Base-by-base conservation (phyloP, 2,329 filamentous ascomycete species). In the Penicillium occitanis region DNA sequence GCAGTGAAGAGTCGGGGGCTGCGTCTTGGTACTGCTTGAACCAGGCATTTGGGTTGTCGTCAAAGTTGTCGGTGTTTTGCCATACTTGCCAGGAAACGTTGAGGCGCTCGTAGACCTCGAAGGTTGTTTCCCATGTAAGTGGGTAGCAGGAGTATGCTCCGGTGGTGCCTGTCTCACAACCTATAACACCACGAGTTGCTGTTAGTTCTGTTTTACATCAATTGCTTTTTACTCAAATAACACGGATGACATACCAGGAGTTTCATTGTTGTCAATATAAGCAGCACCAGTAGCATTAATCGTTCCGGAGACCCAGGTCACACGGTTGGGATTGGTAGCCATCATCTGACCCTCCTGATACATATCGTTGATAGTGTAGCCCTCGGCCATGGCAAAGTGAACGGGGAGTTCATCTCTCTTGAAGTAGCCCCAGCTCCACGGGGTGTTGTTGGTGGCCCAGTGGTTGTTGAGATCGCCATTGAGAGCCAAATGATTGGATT, bases 281-380 rank as follows among this genome's bases (percentile, higher is more conserved):
- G 78, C 77, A 55, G 82, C 82, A 11, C 82, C 83, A 25, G 65
- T 63, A 0, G 79, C 80, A 67, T 86, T 85, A 67, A 86, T 81
- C 3, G 79, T 82, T 28, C 84, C 84, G 42, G 81, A 83, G 35
- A 82, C 76, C 77, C 84, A 80, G 5, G 78, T 80, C 3, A 84
- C 84, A 61, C 84, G 79, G 69, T 86, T 86, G 2, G 84, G 83
- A 63, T 81, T 83, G 0, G 84, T 86, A 0, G 83, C 79, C 0
- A 83, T 83, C 37, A 86, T 81, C 63, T 68, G 66, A 1, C 78
- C 76, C 73, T 86, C 83, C 78, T 82, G 84, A 67, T 87, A 86
- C 84, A 86, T 87, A 70, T 87, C 85, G 1, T 79, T 84, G 19
- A 85, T 70, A 0, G 84, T 83, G 80, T 82, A 87, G 10, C 78